Percentiles rank a stretch among this genome's conserved stretches.
Conservation (phyloP, 179 eudicot genomes). For the Beta lomatogona region DNA sequence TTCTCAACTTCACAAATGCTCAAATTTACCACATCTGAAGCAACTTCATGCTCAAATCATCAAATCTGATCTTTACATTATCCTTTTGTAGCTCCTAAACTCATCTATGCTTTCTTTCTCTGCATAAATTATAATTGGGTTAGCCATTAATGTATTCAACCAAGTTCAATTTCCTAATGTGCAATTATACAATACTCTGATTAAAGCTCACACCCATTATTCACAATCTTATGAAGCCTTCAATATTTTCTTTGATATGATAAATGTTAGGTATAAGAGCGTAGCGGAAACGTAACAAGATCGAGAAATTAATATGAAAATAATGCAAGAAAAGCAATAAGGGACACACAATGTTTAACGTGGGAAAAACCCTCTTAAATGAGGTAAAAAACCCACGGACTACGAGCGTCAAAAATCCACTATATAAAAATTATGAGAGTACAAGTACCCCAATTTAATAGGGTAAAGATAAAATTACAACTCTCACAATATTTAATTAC, state of each 20-base stretch:
- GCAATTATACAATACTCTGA: conserved; percentile 23
- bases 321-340: too few relatives aligned
- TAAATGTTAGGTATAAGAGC: too few relatives aligned
- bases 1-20: conserved; percentile 58
- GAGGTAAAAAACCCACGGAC: too few relatives aligned
- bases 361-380: too few relatives aligned
- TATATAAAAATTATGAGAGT: too few relatives aligned
- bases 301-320: too few relatives aligned
- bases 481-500: too few relatives aligned
- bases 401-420: too few relatives aligned
- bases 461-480: too few relatives aligned
- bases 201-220: conserved; percentile 26
- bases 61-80: conserved; percentile 64
- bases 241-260: conserved; percentile 20
- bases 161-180: conserved; percentile 29
- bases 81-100: conserved; percentile 61
- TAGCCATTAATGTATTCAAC: conserved; percentile 20
- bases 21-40: conserved; percentile 51
- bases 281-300: too few relatives aligned
- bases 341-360: too few relatives aligned
- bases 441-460: too few relatives aligned
- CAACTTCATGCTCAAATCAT: conserved; percentile 73
- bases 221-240: conserved; percentile 13
- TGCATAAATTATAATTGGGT: conserved; percentile 48
- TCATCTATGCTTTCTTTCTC: conserved; percentile 62